A percentile compares a stretch with the other conserved stretches of the same genome.
These are phyloP conservation scores for Crepidotus sp. DNA, from an alignment of 1,284 basidiomycete genomes.

Conservation along the genomic window DNA sequence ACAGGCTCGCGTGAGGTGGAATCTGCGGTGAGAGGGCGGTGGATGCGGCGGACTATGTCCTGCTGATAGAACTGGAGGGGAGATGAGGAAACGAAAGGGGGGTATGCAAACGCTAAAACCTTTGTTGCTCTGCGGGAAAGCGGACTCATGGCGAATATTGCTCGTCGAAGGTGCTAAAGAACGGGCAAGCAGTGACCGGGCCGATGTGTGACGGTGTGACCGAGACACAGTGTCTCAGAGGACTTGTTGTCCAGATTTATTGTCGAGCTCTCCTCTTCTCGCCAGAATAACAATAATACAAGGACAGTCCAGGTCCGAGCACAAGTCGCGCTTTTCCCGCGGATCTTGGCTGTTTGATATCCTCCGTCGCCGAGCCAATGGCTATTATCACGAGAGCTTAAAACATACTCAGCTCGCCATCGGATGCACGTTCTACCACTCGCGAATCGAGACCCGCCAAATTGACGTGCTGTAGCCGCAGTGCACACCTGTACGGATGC, in stretches of 20 bases:
- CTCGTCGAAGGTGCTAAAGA: not conserved
- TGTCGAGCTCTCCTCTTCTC: not conserved
- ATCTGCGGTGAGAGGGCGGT: constrained; percentile 29
- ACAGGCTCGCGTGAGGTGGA: not conserved
- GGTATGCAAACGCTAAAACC: constrained; percentile 16
- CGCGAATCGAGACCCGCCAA: too few relatives aligned
- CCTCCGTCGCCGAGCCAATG: constrained; percentile 2
- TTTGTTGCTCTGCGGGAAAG: constrained; percentile 19
- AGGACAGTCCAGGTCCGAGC: not conserved
- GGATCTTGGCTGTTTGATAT: not conserved
- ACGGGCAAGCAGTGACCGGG: too few relatives aligned
- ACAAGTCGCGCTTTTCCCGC: not conserved
- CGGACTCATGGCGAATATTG: constrained; percentile 3
- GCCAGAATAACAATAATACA: constrained; percentile 1
- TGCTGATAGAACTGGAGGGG: constrained; percentile 61
- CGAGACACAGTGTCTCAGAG: too few relatives aligned
- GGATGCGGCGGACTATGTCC: constrained; percentile 55
- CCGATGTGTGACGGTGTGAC: too few relatives aligned
- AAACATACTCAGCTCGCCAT: not conserved
- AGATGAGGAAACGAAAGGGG: not conserved
- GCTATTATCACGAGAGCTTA: not conserved
- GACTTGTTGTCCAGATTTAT: too few relatives aligned
- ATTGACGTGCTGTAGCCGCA: too few relatives aligned
- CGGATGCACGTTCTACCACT: constrained; percentile 4
- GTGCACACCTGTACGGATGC: not conserved